These are phyloP conservation scores for Myxozyma udenii DNA, from an alignment of 805 yeast species.

Conservation along the genomic window DNA sequence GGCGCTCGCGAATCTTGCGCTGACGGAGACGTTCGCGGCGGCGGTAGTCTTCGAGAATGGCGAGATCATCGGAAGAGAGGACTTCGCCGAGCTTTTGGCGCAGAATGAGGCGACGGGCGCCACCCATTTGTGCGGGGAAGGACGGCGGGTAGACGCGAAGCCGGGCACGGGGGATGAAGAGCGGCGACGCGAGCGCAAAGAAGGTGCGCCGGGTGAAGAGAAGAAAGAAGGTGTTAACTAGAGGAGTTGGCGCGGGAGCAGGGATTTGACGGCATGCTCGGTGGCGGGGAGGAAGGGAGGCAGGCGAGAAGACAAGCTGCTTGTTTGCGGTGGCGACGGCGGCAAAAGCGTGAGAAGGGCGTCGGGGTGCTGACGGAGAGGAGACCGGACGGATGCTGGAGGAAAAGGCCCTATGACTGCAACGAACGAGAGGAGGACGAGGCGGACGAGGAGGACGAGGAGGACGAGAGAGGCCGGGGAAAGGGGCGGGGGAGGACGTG, in stretches of 20 bases:
- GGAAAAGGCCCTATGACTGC: too few relatives aligned
- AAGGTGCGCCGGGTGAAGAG: background rate
- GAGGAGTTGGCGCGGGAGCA: too few relatives aligned
- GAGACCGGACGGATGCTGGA: too few relatives aligned
- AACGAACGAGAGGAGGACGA: too few relatives aligned
- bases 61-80: conserved; percentile 11
- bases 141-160: background rate
- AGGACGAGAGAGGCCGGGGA: background rate
- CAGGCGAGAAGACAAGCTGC: too few relatives aligned
- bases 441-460: background rate
- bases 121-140: background rate
- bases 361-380: too few relatives aligned
- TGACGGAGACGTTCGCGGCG: conserved; percentile 12
- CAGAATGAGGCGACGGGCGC: conserved; percentile 10
- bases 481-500: background rate
- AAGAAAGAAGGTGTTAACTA: background rate
- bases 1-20: conserved; percentile 10
- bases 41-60: conserved; percentile 7
- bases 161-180: background rate
- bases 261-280: too few relatives aligned
- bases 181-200: background rate
- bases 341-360: too few relatives aligned
- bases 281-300: too few relatives aligned
- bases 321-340: too few relatives aligned
- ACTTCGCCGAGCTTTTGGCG: conserved; percentile 9